These are phyloP conservation scores for Pulveroboletus sp. DNA, from an alignment of 768 basidiomycete genomes.

Conservation along the genomic window DNA sequence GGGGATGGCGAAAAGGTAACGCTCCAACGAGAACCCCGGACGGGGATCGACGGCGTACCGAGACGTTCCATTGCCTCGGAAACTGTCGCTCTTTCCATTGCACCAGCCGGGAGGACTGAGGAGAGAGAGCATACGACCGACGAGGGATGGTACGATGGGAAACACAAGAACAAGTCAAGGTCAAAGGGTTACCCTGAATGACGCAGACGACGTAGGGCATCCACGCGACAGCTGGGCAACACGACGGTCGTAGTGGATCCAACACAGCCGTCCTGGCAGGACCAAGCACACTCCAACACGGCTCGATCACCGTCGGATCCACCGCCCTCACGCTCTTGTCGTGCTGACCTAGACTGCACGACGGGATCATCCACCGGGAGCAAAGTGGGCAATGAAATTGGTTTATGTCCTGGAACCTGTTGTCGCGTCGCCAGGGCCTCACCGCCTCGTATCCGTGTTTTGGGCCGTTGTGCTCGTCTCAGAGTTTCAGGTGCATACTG, in stretches of 20 bases:
- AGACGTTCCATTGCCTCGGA: neutral
- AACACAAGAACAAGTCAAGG: neutral
- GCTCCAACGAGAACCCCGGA: neutral
- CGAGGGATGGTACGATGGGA: neutral
- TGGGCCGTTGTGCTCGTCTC: neutral
- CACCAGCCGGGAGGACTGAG: neutral
- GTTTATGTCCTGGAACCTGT: too few relatives aligned
- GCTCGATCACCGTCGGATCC: neutral
- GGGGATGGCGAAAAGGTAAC: conserved; percentile 3
- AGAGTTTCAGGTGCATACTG: neutral
- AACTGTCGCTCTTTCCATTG: neutral
- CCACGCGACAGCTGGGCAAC: too few relatives aligned
- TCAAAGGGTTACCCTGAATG: neutral
- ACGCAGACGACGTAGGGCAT: too few relatives aligned
- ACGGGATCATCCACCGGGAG: conserved; percentile 1
- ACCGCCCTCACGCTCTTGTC: neutral
- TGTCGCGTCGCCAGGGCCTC: neutral
- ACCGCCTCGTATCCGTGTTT: neutral
- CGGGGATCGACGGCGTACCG: conserved; percentile 12
- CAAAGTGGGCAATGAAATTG: too few relatives aligned
- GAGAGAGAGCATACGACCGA: neutral
- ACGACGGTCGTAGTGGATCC: too few relatives aligned
- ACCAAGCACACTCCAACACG: neutral
- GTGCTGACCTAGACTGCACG: neutral
- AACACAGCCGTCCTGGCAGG: neutral